Base-by-base conservation (phyloP, 805 yeast genomes). In the Pichia exigua region DNA sequence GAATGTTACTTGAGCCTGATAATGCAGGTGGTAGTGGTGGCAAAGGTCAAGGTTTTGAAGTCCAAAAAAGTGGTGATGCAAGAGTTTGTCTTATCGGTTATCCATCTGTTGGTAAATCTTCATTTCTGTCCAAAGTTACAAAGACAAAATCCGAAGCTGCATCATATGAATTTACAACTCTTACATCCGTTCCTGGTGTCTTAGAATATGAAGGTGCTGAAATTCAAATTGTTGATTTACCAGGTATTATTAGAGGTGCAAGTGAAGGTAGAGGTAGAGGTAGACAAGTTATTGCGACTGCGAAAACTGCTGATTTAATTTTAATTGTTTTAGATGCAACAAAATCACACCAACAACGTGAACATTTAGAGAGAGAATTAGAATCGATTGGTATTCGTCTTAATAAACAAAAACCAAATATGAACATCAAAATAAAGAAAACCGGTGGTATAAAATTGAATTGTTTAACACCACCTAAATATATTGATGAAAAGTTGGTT, bases 201-300 rank as follows among this genome's bases (percentile, higher is more conserved):
- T 73, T 92, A 60, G 92, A 90, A 65, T 90, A 92, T 65, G 89
- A 90, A 64, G 98, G 98, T 40, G 97, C 98, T 0, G 97, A 91
- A 63, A 90, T 92, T 56, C 99, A 92, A 71, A 84, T 94, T 58
- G 92, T 92, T n/a, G 99, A 92, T 76, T 72, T 92, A 48, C 99
- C 99, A 1, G 99, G 99, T 67, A 92, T 92, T 60, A 92, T 92
- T 52, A 88, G 87, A 65, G 98, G 98, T 44, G 98, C 98, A 4
- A 77, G 95, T 38, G 96, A 88, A 65, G 98, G 98, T 62, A 91
- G 91, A 68, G 99, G 99, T 61, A 81, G 99, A 68, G 98, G 98
- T 52, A 78, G 96, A 61, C 98, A 94, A 67, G 98, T 94, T 42
- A 91, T 92, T 57, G 86, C 98, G 2, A 94, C 97, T 0, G 96